phyloP scores from a whole-genome alignment of 2,329 filamentous ascomycete species.

The Pseudogymnoascus sp. region DNA sequence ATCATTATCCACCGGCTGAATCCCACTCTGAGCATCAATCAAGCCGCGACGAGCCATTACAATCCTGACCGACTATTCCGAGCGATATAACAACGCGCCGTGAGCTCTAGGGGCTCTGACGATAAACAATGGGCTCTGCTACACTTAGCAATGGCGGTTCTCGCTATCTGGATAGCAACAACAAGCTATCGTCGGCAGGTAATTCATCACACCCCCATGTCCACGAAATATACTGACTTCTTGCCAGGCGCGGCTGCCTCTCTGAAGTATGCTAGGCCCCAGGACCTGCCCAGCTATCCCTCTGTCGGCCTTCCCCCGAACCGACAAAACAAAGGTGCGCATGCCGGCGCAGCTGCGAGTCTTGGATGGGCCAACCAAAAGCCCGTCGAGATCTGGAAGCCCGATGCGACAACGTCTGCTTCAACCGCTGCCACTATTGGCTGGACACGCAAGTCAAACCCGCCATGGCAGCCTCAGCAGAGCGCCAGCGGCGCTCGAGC shows the following conservation, averaged over 20 bases:
- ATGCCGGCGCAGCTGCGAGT: slow-evolving; percentile 65
- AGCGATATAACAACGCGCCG: background rate
- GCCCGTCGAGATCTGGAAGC: slow-evolving; percentile 56
- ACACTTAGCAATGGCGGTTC: slow-evolving; percentile 18
- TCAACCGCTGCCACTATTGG: slow-evolving; percentile 50
- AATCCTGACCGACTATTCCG: background rate
- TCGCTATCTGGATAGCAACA: slow-evolving; percentile 38
- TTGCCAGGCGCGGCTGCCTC: slow-evolving; percentile 47
- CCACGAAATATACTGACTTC: slow-evolving; percentile 14
- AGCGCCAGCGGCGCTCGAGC: slow-evolving; percentile 65
- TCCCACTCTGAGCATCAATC: background rate
- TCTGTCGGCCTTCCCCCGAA: slow-evolving; percentile 45
- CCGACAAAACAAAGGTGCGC: slow-evolving; percentile 38
- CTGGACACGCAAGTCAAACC: slow-evolving; percentile 45
- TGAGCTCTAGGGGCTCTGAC: background rate
- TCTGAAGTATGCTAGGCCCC: slow-evolving; percentile 63
- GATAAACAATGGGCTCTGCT: slow-evolving; percentile 11
- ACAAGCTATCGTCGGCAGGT: slow-evolving; percentile 50
- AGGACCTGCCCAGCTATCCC: slow-evolving; percentile 67
- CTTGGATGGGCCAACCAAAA: slow-evolving; percentile 66
- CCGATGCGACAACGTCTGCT: slow-evolving; percentile 51
- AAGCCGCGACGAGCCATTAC: background rate
- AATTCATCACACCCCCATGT: slow-evolving; percentile 22
- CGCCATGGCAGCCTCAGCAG: slow-evolving; percentile 53
- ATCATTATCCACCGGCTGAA: background rate